Conservation (phyloP, 2,329 filamentous ascomycete species). For the Aspergillus hiratsukae region DNA sequence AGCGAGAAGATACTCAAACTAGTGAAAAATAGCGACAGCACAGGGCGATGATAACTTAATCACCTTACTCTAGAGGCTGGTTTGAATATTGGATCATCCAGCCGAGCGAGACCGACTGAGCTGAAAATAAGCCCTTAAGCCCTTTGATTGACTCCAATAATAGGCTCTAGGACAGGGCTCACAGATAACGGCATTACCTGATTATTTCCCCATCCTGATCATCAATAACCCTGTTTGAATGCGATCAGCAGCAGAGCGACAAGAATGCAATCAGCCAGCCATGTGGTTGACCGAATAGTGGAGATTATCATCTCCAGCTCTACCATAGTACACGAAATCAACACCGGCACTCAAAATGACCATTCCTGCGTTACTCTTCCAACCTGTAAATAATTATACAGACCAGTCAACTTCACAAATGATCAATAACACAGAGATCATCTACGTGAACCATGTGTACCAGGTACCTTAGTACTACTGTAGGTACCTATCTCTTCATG, state of each 20-base stretch:
- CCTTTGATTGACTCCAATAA: neutral
- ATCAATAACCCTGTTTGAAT: neutral
- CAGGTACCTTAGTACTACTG: neutral
- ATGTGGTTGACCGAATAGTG: neutral
- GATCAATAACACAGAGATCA: neutral
- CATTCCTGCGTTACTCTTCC: no score
- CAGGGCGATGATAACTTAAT: neutral
- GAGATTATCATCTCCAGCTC: neutral
- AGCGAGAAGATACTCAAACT: neutral
- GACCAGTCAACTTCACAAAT: neutral
- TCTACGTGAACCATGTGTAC: neutral
- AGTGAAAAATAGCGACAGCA: neutral
- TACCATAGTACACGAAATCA: no score
- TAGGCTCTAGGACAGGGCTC: no score
- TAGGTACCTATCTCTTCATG: neutral
- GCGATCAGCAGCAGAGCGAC: neutral
- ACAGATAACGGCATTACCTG: no score
- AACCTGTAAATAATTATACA: no score
- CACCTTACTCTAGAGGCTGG: neutral
- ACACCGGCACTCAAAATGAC: neutral
- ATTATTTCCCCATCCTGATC: neutral
- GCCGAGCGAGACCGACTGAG: neutral
- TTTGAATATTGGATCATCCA: slow-evolving; percentile 2
- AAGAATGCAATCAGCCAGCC: neutral
- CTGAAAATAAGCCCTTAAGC: neutral